Base-by-base conservation (phyloP, 331 rosid genomes). In the Stylosanthes scabra region DNA sequence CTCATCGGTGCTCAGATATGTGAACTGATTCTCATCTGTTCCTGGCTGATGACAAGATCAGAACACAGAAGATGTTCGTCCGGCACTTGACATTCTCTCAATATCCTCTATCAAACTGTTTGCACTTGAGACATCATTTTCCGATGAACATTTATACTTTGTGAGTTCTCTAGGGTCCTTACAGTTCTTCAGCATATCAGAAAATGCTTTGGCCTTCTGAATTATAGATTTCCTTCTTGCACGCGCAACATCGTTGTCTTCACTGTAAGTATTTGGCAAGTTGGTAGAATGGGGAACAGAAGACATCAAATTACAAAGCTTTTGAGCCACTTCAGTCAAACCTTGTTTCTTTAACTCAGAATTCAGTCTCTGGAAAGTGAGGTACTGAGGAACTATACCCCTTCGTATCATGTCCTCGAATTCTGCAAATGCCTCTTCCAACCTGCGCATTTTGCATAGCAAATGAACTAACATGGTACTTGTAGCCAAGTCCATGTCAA, bases 301-400 rank as follows among this genome's bases (percentile, higher is more conserved):
- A 47, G 92, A 91, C 97, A 94, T 91, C 86, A 88, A 67, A 14
- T 44, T 76, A 44, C 89, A 71, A 54, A 91, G 84, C 47, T 84
- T 90, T 64, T 34, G 70, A 1, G 86, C 93, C 93, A 88, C 87
- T 71, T 86, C 84, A 54, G 66, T 78, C 96, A 80, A 81, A 59
- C 97, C 96, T 52, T 28, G 78, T 80, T 71, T 88, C 87, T 79
- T 80, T 54, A 94, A 63, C 70, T 74, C 93, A 37, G 80, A 80
- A 41, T 73, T 76, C 86, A 91, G 56, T 80, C 87, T 86, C 79
- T 80, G 89, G 66, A 91, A 95, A 68, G 99, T 92, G 46, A 90
- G 88, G 90, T 90, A 91, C 72, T 88, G 96, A 66, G 97, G 97
- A 83, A 86, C 84, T 60, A 90, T 45, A 52, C 97, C 97, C 82